These are phyloP conservation scores for Eucalyptus urophylla DNA, from an alignment of 345 rosid species.

Conservation along the genomic window DNA sequence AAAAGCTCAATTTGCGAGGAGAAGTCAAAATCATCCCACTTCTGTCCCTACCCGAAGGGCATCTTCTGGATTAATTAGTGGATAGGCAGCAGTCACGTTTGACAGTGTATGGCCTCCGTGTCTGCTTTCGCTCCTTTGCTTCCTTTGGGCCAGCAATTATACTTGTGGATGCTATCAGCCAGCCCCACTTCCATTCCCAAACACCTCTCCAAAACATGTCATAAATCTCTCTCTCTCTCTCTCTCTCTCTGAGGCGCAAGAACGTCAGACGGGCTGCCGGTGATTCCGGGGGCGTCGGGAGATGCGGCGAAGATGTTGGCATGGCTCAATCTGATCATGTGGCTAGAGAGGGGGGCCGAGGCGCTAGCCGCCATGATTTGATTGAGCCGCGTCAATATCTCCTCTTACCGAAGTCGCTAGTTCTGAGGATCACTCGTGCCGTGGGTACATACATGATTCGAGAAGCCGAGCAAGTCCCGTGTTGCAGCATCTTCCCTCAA, in stretches of 20 bases:
- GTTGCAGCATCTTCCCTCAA: not conserved
- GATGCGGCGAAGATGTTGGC: not conserved
- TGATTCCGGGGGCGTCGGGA: not conserved
- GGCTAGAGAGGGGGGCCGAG: not conserved
- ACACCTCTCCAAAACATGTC: not conserved
- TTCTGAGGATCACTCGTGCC: not conserved
- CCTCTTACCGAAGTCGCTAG: not conserved
- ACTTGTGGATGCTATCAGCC: not conserved
- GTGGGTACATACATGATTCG: not conserved
- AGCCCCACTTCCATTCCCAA: not conserved
- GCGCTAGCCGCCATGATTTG: not conserved
- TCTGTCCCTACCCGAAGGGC: not conserved
- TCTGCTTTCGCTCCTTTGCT: not conserved
- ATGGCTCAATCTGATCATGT: not conserved
- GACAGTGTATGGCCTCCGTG: not conserved
- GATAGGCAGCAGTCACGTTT: not conserved
- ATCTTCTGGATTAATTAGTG: not conserved
- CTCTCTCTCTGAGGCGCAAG: not conserved
- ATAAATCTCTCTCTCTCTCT: not conserved
- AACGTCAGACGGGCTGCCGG: not conserved
- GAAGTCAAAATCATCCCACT: not conserved
- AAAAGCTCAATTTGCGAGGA: not conserved
- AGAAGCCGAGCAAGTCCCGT: not conserved
- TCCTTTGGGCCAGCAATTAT: not conserved
- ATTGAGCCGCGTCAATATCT: constrained; percentile 13